Conservation (phyloP, 2,329 filamentous ascomycete species). For the Stagonosporopsis tanaceti region DNA sequence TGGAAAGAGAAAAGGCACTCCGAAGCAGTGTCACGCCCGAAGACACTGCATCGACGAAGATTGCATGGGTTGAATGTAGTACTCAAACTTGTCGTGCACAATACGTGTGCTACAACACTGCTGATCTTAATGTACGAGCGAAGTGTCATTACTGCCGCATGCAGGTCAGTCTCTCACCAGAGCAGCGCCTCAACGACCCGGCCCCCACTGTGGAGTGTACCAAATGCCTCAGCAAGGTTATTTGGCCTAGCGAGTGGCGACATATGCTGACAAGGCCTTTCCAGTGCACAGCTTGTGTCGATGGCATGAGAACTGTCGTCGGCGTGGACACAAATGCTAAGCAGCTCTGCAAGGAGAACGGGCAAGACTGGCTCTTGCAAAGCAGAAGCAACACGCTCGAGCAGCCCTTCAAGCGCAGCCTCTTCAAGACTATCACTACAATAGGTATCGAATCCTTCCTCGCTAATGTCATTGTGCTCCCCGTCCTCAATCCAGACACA, state of each 20-base stretch:
- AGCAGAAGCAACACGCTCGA: constrained; percentile 50
- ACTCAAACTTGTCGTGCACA: constrained; percentile 56
- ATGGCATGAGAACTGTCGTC: constrained; percentile 49
- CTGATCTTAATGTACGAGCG: constrained; percentile 53
- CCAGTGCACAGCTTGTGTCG: constrained; percentile 54
- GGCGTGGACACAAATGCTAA: constrained; percentile 50
- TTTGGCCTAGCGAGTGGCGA: constrained; percentile 58
- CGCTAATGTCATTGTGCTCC: constrained; percentile 51
- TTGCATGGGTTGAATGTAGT: constrained; percentile 60
- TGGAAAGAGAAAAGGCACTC: constrained; percentile 33
- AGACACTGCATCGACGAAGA: constrained; percentile 44
- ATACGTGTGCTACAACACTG: constrained; percentile 60
- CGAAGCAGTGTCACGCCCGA: constrained; percentile 40
- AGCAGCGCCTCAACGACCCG: constrained; percentile 11
- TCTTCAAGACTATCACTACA: constrained; percentile 42
- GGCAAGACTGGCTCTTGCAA: constrained; percentile 54
- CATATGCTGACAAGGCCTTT: constrained; percentile 43
- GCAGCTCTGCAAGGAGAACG: constrained; percentile 54
- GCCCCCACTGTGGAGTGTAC: constrained; percentile 58
- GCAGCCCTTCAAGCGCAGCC: constrained; percentile 52
- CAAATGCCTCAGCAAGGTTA: constrained; percentile 56
- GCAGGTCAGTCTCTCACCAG: constrained; percentile 6
- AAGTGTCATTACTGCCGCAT: constrained; percentile 61
- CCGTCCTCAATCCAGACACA: constrained; percentile 30
- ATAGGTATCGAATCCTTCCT: constrained; percentile 47